Conservation (phyloP, 192 early-diverging fungal species). For the Paraglomus occultum region DNA sequence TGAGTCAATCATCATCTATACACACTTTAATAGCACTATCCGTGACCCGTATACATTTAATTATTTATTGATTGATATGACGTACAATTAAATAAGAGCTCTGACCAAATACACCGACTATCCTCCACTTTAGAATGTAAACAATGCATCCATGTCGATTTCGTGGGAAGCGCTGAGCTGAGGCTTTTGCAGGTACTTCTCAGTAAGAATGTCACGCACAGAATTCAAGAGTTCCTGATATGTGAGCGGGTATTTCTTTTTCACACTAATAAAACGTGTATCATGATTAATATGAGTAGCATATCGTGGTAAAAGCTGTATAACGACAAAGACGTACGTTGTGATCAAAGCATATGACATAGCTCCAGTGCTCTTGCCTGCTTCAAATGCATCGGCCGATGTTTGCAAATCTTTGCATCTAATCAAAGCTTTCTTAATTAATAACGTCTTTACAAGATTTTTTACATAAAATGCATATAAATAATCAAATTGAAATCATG, state of each 20-base stretch:
- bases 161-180: slow-evolving; percentile 55
- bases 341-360: slow-evolving; percentile 74
- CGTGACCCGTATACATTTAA: no score
- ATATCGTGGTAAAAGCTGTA: neutral
- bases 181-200: slow-evolving; percentile 74
- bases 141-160: no score
- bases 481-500: neutral
- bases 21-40: no score
- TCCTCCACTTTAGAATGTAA: no score
- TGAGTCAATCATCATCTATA: no score
- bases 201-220: slow-evolving; percentile 61
- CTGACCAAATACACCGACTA: no score
- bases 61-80: no score
- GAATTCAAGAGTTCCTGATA: slow-evolving; percentile 71
- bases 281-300: slow-evolving; percentile 30
- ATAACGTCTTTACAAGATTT: no score
- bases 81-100: no score
- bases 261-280: slow-evolving; percentile 37
- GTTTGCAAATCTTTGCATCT: slow-evolving; percentile 81
- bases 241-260: slow-evolving; percentile 54
- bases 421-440: neutral
- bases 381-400: slow-evolving; percentile 72
- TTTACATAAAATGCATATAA: no score
- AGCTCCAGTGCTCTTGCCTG: slow-evolving; percentile 63
- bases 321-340: slow-evolving; percentile 31